A percentile compares a stretch with the other conserved stretches of the same genome.
Conservation (phyloP, 495 filamentous ascomycete species). For the Corynascus novoguineensis region DNA sequence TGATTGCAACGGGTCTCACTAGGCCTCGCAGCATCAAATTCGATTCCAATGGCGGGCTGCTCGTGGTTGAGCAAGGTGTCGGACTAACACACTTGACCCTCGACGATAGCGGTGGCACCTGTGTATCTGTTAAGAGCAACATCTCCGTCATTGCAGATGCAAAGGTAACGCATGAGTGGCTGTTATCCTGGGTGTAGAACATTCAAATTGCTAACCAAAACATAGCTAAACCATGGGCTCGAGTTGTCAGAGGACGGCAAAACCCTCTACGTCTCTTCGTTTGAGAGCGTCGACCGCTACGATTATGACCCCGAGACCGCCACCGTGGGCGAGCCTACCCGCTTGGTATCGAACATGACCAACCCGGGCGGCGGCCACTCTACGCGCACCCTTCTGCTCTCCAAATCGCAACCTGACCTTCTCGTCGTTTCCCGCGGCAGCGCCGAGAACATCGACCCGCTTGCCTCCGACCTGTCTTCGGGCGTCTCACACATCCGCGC, state of each 20-base stretch:
- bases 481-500: constrained; percentile 62
- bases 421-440: constrained; percentile 63
- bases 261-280: constrained; percentile 59
- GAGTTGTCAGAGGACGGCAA: constrained; percentile 55
- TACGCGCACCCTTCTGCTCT: constrained; percentile 57
- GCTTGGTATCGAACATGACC: constrained; percentile 55
- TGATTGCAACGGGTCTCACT: constrained; percentile 50
- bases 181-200: background rate
- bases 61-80: constrained; percentile 51
- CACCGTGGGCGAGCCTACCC: constrained; percentile 38
- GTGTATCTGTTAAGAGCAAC: constrained; percentile 35
- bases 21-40: constrained; percentile 56
- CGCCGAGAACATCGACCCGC: constrained; percentile 52
- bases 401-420: constrained; percentile 40
- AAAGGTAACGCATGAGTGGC: constrained; percentile 34
- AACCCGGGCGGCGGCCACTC: constrained; percentile 47
- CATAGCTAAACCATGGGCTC: constrained; percentile 55
- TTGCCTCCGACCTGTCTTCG: constrained; percentile 38
- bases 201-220: background rate
- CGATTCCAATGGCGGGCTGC: constrained; percentile 53
- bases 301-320: constrained; percentile 48
- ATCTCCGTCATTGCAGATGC: constrained; percentile 25
- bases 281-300: constrained; percentile 54
- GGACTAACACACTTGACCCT: constrained; percentile 54
- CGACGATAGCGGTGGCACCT: constrained; percentile 40